Evolutionary conservation across 2,329 filamentous ascomycete species (phyloP).

Genomic region (Apiospora phragmitis): DNA sequence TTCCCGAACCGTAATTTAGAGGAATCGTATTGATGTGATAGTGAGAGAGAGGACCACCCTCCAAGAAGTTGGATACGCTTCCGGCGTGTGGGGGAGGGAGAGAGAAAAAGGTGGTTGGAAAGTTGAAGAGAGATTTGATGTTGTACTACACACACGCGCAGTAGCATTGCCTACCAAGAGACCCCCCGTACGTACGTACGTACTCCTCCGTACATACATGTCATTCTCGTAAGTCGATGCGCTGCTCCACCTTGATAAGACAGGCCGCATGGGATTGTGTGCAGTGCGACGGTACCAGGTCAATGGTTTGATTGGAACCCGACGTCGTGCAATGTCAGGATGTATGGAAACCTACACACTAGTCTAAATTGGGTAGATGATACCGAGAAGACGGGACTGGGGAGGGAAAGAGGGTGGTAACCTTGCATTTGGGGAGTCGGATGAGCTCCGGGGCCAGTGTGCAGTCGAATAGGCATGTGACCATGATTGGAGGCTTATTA

Average conservation of each 20-base stretch:
- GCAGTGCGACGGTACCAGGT: background rate
- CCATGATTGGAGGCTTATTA: background rate
- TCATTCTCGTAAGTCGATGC: background rate
- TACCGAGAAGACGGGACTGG: background rate
- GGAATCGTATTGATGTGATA: background rate
- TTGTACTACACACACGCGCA: background rate
- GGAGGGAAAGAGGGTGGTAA: background rate
- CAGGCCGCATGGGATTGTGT: background rate
- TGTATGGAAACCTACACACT: background rate
- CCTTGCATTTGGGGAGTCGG: background rate
- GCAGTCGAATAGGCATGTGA: background rate
- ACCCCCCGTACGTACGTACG: no score
- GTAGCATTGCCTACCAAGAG: background rate
- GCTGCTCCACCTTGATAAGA: background rate
- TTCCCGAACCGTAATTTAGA: background rate
- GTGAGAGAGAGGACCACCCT: background rate
- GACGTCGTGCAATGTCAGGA: background rate
- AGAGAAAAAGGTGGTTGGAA: background rate
- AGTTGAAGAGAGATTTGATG: background rate
- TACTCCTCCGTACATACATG: background rate
- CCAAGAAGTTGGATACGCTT: background rate
- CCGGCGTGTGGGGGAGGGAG: background rate
- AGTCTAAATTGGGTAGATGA: background rate
- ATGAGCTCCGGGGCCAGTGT: background rate
- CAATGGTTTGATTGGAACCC: conserved; percentile 1